Evolutionary conservation across 2,329 filamentous ascomycete species (phyloP), one percentile per base, ranked within the genome.

Genomic region (Colletotrichum kahawae): DNA sequence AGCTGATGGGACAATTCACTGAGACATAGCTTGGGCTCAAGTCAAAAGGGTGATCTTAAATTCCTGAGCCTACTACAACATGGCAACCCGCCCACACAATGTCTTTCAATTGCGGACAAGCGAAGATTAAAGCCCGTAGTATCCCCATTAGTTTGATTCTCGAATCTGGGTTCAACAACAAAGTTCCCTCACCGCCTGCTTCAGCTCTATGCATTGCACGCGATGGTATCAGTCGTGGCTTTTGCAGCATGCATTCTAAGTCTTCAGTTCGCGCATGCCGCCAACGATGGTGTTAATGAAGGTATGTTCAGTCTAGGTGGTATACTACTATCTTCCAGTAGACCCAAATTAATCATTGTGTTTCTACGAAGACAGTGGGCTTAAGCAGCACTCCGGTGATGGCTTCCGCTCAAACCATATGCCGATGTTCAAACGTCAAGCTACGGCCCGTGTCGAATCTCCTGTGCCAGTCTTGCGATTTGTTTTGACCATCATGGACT

Each of bases 241-340:
- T 51, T 51, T 7, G 6, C 43, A 51, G 43, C 43, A 21, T 51
- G 5, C 6, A 51, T 51, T 1, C 3, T 21, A 21, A 7, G 43
- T 2, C 43, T 51, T 13, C 43, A 2, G 1, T 51, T 21, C n/a
- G 43, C 43, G n/a, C 43, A 51, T 13, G 43, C 43, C 2, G 13
- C 43, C 12, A 21, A 51, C n/a, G 12, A 48, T 2, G 18, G 18
- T n/a, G 38, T n/a, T 1, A 12, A n/a, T 12, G 9, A 13, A 51
- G 43, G 43, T 51, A 51, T n/a, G n/a, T 48, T n/a, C 0, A 6
- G 3, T 12, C 38, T 18, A 1, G 9, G 38, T 6, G 5, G 2
- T 1, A 4, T 5, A n/a, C 5, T 4, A 21, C 4, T 51, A 1
- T 13, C 1, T 2, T 7, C 10, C 12, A 51, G 10, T 13, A 2